These are phyloP conservation scores for Alternaria triticina DNA, from an alignment of 2,329 filamentous ascomycete species.

Conservation along the genomic window DNA sequence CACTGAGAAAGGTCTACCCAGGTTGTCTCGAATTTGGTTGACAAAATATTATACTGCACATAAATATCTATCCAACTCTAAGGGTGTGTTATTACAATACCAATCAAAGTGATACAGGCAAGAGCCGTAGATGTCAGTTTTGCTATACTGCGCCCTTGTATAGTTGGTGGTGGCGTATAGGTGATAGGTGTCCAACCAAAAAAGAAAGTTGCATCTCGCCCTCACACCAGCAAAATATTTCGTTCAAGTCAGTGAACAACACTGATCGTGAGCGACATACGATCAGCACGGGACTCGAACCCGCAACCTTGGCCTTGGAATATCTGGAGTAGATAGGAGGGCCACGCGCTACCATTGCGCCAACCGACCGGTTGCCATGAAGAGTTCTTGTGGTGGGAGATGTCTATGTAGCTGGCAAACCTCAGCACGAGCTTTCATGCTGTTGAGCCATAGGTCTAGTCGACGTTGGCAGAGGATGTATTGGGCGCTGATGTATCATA, in stretches of 20 bases:
- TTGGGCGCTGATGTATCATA: background rate
- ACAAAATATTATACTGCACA: background rate
- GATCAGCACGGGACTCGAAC: slow-evolving; percentile 48
- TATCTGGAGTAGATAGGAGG: slow-evolving; percentile 30
- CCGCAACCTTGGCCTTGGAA: slow-evolving; percentile 44
- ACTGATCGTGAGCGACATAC: background rate
- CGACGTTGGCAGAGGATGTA: background rate
- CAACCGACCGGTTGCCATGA: slow-evolving; percentile 34
- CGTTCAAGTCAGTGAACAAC: background rate
- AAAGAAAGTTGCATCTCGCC: background rate
- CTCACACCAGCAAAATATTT: background rate
- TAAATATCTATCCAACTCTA: background rate
- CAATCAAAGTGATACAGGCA: background rate
- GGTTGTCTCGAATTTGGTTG: background rate
- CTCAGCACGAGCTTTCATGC: too few relatives aligned
- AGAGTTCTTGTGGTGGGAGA: background rate
- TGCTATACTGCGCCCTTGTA: background rate
- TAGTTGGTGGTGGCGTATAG: background rate
- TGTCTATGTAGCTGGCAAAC: background rate
- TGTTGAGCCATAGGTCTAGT: too few relatives aligned
- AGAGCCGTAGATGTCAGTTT: background rate
- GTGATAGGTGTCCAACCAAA: background rate
- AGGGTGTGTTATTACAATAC: background rate
- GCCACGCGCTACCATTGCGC: slow-evolving; percentile 50
- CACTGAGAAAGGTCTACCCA: too few relatives aligned